Base-by-base conservation (phyloP, 164 flowering plant species). In the Dillenia suffruticosa region DNA sequence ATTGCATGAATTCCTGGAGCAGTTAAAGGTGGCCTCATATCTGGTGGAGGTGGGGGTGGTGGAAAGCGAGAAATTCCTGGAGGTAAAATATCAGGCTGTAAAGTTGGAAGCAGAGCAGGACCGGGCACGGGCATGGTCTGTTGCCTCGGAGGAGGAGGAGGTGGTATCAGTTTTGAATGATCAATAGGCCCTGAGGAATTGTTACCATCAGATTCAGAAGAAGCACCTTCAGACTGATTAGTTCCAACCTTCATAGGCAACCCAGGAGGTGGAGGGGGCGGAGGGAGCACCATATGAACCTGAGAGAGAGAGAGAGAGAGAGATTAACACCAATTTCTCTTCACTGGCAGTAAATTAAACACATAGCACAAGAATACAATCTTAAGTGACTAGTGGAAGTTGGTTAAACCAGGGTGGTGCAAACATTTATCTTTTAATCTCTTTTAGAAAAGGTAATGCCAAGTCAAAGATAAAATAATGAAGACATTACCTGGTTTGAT, bases 41-140 rank as follows among this genome's bases (percentile, higher is more conserved):
- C 88, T 43, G 86, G 80, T 52, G 92, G 95, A 53, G 93, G 96
- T 65, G 90, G 90, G 10, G 90, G 94, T 51, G 87, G 93, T 10
- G 85, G 92, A 59, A 88, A 85, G 26, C 80, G 81, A 51, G 89
- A 76, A 60, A 91, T 82, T 47, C 97, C 98, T 9, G 91, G 98
- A 22, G 95, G 93, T 62, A 84, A 72, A 14, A 84, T 70, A 78
- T 88, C 96, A 44, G 90, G 79, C 65, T 82, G 98, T 58, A 86
- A 19, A 44, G 69, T 61, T 44, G 84, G 81, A 10, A 76, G 44
- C 55, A 79, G 50, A 22, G 72, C 60, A 62, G 86, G 80, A 62
- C 86, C 79, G 50, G 83, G 78, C 61, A 68, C 50, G 46, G 75
- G 43, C 22, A 19, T 19, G 46, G 79, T 69, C 49, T 73, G 85